Conservation (phyloP, 352 stramenopile genomes). For the Thraustochytrium sp. region DNA sequence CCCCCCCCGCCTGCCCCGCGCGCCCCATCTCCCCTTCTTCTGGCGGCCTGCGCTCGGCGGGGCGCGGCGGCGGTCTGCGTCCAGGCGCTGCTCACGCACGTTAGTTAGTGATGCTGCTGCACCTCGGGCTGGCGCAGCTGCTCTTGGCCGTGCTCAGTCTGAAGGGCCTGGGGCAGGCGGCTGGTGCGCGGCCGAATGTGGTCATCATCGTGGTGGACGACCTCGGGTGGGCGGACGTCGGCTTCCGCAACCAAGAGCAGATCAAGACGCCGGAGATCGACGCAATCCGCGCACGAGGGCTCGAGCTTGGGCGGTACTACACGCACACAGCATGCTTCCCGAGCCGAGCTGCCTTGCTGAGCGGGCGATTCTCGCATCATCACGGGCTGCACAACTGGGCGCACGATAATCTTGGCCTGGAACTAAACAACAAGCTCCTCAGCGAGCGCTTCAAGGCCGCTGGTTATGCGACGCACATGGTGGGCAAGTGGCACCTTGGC, state of each 20-base stretch:
- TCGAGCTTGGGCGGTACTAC: not conserved
- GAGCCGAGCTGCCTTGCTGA: not conserved
- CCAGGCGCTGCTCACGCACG: too few species aligned
- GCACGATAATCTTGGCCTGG: not conserved
- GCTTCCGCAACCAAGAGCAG: not conserved
- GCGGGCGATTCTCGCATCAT: not conserved
- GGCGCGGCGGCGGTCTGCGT: too few species aligned
- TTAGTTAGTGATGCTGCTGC: too few species aligned
- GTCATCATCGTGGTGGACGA: conserved; percentile 3
- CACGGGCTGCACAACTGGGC: not conserved
- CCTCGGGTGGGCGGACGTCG: not conserved
- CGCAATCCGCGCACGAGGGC: not conserved
- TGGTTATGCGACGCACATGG: conserved; percentile 46
- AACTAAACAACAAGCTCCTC: not conserved
- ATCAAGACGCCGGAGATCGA: not conserved
- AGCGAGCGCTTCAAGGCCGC: not conserved
- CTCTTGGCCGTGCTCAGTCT: too few species aligned
- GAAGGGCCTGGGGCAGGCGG: too few species aligned
- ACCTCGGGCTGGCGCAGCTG: too few species aligned
- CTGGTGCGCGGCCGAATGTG: not conserved
- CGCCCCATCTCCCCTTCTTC: too few species aligned
- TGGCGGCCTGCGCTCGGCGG: too few species aligned
- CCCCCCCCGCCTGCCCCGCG: too few species aligned
- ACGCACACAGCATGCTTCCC: not conserved
- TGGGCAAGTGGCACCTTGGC: conserved; percentile 52